These are phyloP conservation scores for Teratosphaeria destructans DNA, from an alignment of 2,329 filamentous ascomycete genomes.

Conservation along the genomic window DNA sequence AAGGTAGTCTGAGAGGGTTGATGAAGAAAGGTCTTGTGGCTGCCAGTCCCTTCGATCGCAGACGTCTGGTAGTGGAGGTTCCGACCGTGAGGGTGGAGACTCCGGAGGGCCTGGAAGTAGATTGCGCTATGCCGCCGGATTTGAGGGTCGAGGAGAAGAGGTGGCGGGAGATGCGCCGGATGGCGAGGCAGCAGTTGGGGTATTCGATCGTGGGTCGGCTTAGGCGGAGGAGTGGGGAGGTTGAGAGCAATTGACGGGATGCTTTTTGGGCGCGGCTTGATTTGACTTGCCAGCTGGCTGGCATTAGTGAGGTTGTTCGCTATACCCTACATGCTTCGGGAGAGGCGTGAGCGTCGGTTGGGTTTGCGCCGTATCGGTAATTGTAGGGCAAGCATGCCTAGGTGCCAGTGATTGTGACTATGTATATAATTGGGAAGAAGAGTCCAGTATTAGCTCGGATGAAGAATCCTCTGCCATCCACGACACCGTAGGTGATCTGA, in stretches of 20 bases:
- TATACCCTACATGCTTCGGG: background rate
- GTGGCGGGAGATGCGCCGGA: conserved; percentile 1
- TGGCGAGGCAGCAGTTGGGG: conserved; percentile 1
- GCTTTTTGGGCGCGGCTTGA: background rate
- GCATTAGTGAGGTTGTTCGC: background rate
- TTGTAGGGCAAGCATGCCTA: background rate
- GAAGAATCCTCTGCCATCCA: too few species aligned
- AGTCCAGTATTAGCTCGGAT: background rate
- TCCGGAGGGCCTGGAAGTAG: background rate
- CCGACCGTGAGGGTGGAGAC: background rate
- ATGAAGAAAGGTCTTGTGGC: background rate
- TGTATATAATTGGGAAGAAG: background rate
- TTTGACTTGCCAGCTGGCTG: background rate
- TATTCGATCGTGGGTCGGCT: background rate
- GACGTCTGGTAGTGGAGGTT: background rate
- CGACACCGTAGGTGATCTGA: too few species aligned
- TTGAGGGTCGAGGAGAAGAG: conserved; percentile 1
- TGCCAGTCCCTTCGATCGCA: background rate
- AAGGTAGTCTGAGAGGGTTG: background rate
- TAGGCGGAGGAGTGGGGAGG: background rate
- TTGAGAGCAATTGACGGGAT: background rate
- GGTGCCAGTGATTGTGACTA: background rate
- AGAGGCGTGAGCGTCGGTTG: background rate
- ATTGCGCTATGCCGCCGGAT: background rate
- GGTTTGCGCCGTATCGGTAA: background rate